Base-by-base conservation (phyloP, 148 eudicot genomes). In the Diospyros kaki region DNA sequence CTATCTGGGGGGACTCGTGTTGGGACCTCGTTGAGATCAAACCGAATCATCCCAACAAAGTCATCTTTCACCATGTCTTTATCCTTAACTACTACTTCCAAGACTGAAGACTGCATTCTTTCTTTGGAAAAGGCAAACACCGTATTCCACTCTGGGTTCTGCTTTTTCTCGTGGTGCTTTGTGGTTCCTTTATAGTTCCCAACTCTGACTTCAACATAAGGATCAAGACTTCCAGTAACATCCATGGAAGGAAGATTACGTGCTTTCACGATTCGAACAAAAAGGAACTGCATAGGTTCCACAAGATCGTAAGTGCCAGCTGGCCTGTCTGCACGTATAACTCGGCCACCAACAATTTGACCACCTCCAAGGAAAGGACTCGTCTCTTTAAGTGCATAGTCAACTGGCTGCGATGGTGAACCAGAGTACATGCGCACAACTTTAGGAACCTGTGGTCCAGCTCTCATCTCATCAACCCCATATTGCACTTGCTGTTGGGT, bases 301-400 rank as follows among this genome's bases (percentile, higher is more conserved):
- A 74, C 77, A 44, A 74, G 77, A 42, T 74, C 77, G 11, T 74
- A 74, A 1, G 77, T 74, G n/a, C 77, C 64, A 1, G 70, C 28
- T 3, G 77, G 68, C 52, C 56, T 48, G 38, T 73, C 76, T n/a
- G 11, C 58, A 11, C 43, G 50, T 50, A 73, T 73, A 18, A 60
- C 64, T 65, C 76, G 50, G 28, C 76, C 76, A 1, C 76, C 39
- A 28, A 65, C 76, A 42, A 65, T 60, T 62, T 60, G 68, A 12
- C 51, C 45, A 5, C 63, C 77, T 8, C 77, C 77, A n/a, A 62
- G 77, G 63, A 78, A 66, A 38, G 98, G 98, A 78, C 88, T 90
- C 3, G 95, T 87, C 74, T 93, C 98, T 78, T 78, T 86, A 13
- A 93, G 86, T 17, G 84, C 68, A 82, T 83, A 89, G 41, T 89